A percentile compares a stretch with the other conserved stretches of the same genome.
phyloP scores from a whole-genome alignment of 768 basidiomycete species.

The Postia placenta region DNA sequence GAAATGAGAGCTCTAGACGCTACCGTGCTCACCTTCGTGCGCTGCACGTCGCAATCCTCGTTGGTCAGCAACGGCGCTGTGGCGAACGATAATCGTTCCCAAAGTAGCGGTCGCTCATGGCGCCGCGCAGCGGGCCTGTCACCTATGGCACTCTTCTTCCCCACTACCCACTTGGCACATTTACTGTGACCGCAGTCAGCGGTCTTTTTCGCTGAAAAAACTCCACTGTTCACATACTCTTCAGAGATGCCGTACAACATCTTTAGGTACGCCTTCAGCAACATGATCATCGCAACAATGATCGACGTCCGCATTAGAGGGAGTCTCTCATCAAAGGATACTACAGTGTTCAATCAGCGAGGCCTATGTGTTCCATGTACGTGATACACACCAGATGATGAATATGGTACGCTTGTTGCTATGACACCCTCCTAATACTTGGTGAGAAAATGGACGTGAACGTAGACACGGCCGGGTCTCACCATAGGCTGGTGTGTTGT shows the following conservation, averaged over 20 bases:
- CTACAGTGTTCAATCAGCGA: not conserved
- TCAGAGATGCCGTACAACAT: slow-evolving; percentile 79
- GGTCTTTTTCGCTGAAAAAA: not conserved
- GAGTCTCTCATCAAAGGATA: not conserved
- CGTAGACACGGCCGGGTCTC: no score
- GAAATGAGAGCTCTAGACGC: slow-evolving; percentile 6
- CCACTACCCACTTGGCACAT: slow-evolving; percentile 80
- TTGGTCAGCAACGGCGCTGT: slow-evolving; percentile 50
- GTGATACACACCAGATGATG: no score
- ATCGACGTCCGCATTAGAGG: slow-evolving; percentile 60
- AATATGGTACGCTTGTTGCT: no score
- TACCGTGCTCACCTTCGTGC: slow-evolving; percentile 46
- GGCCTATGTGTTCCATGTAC: no score
- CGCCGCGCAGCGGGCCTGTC: slow-evolving; percentile 73
- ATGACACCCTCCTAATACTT: no score
- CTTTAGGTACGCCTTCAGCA: slow-evolving; percentile 85
- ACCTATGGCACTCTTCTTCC: slow-evolving; percentile 87
- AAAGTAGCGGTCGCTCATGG: slow-evolving; percentile 56
- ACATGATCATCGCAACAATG: slow-evolving; percentile 77
- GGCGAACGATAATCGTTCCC: slow-evolving; percentile 72
- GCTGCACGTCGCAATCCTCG: slow-evolving; percentile 58
- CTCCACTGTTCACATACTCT: slow-evolving; percentile 54
- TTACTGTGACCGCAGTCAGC: slow-evolving; percentile 47
- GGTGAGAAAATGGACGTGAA: no score
- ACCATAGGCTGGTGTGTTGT: no score